Base-by-base conservation (phyloP, 768 basidiomycete genomes). In the Pleurotus pulmonarius region DNA sequence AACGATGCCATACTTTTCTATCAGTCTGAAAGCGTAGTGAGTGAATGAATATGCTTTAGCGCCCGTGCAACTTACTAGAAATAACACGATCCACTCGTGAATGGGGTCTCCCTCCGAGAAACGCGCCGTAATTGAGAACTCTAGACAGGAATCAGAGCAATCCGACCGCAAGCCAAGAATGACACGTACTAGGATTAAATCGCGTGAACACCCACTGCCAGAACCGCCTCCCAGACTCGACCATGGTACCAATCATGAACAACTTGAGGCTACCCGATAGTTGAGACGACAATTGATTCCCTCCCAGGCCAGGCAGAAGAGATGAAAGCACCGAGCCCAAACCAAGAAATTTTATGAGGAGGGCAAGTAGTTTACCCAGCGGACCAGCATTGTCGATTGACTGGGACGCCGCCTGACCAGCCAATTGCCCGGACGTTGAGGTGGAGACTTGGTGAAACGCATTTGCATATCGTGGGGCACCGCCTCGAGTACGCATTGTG, bases 61-160 rank as follows among this genome's bases (percentile, higher is more conserved):
- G 29, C 29, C 29, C 29, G 29, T 34, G 7, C 9, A 11, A 9
- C 70, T 49, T 47, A 79, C 78, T 52, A 82, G 60, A 52, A 77
- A 76, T 8, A 72, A 63, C 1, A 77, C 60, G 8, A 82, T 69
- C 79, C 79, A 82, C 49, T 81, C 79, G 57, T 77, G 79, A 1
- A 75, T 68, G 0, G 75, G 77, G 56, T 80, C 78, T 5, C 76
- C 75, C 58, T 77, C 69, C 12, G 66, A 64, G 58, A 82, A 80
- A 37, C 72, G 70, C 0, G 77, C 79, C 6, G 77, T 75, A 4
- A 79, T 70, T 1, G 70, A 73, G 54, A 73, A 77, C 53, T 74
- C 79, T 81, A 56, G 45, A 9, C 22, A 16, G 37, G 4, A 11
- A 12, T 13, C 2, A n/a, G 20, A 44, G 6, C 39, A 39, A 11